A percentile compares a stretch with the other conserved stretches of the same genome.
These are phyloP conservation scores for Cytospora piceae DNA, from an alignment of 2,329 filamentous ascomycete species.

Conservation along the genomic window DNA sequence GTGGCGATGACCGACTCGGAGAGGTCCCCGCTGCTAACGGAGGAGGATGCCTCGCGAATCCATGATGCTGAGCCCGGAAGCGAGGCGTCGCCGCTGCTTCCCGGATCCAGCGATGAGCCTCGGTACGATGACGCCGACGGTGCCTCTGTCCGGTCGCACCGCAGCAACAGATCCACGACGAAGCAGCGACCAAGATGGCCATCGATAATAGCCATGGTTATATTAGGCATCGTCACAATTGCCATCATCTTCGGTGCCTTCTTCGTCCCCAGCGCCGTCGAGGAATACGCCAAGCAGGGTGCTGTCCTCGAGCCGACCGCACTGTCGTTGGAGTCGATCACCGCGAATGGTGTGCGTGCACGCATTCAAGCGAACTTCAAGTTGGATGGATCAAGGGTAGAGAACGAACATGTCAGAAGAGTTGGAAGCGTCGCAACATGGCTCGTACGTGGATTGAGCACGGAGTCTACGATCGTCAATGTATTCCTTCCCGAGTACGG, in stretches of 20 bases:
- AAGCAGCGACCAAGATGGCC: slow-evolving; percentile 68
- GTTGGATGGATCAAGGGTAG: slow-evolving; percentile 77
- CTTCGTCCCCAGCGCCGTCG: slow-evolving; percentile 76
- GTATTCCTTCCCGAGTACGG: slow-evolving; percentile 85
- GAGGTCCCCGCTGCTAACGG: slow-evolving; percentile 49
- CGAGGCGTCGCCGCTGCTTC: slow-evolving; percentile 60
- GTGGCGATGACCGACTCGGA: slow-evolving; percentile 50
- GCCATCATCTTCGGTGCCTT: slow-evolving; percentile 79
- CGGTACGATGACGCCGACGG: slow-evolving; percentile 41
- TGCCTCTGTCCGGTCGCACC: slow-evolving; percentile 39
- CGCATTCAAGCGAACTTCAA: slow-evolving; percentile 81
- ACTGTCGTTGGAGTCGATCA: slow-evolving; percentile 85
- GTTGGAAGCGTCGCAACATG: slow-evolving; percentile 80
- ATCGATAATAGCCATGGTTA: slow-evolving; percentile 71
- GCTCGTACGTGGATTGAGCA: slow-evolving; percentile 77
- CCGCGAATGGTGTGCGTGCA: slow-evolving; percentile 73
- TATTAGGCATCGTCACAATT: slow-evolving; percentile 66
- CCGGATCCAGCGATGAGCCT: slow-evolving; percentile 41
- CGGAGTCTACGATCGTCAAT: slow-evolving; percentile 69
- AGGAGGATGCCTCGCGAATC: slow-evolving; percentile 37
- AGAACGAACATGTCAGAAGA: slow-evolving; percentile 70
- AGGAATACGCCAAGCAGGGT: slow-evolving; percentile 85
- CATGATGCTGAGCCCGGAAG: slow-evolving; percentile 34
- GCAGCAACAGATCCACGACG: slow-evolving; percentile 32
- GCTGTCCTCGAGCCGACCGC: slow-evolving; percentile 81